Base-by-base conservation (phyloP, 2,329 filamentous ascomycete species). In the Nectriaceae sp. region DNA sequence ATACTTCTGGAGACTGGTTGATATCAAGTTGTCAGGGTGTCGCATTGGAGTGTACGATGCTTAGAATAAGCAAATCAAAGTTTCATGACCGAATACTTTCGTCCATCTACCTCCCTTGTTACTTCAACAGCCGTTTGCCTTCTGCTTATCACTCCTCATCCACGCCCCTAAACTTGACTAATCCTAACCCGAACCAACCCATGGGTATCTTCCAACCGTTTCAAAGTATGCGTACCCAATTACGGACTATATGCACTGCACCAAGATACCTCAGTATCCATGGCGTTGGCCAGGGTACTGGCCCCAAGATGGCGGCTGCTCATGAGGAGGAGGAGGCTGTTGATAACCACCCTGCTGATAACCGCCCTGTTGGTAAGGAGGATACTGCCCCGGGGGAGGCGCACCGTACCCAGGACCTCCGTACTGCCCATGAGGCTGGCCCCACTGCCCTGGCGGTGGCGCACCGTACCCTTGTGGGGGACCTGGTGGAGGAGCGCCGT, bases 211-310 rank as follows among this genome's bases (percentile, higher is more conserved):
- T 24, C 11, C 20, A 4, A 13, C 26, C 6, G 5, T 39, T 11
- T n/a, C n/a, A n/a, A n/a, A n/a, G n/a, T n/a, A n/a, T 31, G 10
- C 26, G 26, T 31, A 15, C 26, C 26, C 26, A 15, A 31, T 31
- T 31, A 31, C 26, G 10, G n/a, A n/a, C n/a, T n/a, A n/a, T n/a
- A n/a, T n/a, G n/a, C n/a, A n/a, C n/a, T n/a, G n/a, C 26, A 8
- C 26, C 15, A 31, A 31, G 26, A 31, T 8, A 31, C 26, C 26
- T 51, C 52, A 69, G 49, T 69, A 69, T n/a, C 66, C 60, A 37
- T 64, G 69, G 40, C 60, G 59, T 48, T 71, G 69, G 13, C 70
- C 70, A n/a, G 68, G 69, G 42, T 72, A 73, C 42, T 70, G 62
- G 39, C 59, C 62, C 68, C 69, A 72, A 10, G 61, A 59, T 5